phyloP scores from a whole-genome alignment of 805 yeast species.

The Wickerhamiella sergipiensis region DNA sequence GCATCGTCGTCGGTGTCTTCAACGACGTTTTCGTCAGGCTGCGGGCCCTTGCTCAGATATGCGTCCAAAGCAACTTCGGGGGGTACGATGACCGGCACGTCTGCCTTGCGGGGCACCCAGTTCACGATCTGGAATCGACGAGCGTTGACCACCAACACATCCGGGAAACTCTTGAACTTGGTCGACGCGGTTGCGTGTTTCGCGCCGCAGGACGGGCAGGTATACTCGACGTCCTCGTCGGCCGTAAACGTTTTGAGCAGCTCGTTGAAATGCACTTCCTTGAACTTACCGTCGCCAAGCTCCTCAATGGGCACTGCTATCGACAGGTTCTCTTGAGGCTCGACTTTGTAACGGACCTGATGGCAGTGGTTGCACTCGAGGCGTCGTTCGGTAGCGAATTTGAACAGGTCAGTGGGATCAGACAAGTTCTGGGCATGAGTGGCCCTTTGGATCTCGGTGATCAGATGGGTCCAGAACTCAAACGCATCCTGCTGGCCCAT shows the following conservation, averaged over 20 bases:
- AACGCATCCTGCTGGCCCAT: conserved; percentile 91
- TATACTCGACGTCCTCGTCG: conserved; percentile 47
- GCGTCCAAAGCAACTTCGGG: conserved; percentile 28
- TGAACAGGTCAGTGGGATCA: conserved; percentile 43
- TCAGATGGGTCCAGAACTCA: conserved; percentile 64
- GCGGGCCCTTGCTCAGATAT: conserved; percentile 31
- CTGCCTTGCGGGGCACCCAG: conserved; percentile 81
- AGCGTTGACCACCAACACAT: conserved; percentile 55
- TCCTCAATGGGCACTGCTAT: conserved; percentile 40
- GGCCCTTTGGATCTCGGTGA: conserved; percentile 39
- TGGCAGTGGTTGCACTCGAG: conserved; percentile 45
- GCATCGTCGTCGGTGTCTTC: conserved; percentile 18
- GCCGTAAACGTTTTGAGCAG: conserved; percentile 34
- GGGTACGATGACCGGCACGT: conserved; percentile 50
- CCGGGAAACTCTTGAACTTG: conserved; percentile 50
- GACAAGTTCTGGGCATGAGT: conserved; percentile 9
- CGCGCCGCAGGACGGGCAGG: conserved; percentile 28
- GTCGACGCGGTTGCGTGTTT: conserved; percentile 30
- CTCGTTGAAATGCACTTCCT: conserved; percentile 35
- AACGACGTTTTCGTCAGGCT: conserved; percentile 29
- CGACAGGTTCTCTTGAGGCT: conserved; percentile 49
- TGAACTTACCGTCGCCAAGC: conserved; percentile 28
- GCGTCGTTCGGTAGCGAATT: conserved; percentile 52
- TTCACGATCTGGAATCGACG: conserved; percentile 71
- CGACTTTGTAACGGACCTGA: conserved; percentile 42